Evolutionary conservation across 1,284 basidiomycete species (phyloP).

Genomic region (Tilletia indica): DNA sequence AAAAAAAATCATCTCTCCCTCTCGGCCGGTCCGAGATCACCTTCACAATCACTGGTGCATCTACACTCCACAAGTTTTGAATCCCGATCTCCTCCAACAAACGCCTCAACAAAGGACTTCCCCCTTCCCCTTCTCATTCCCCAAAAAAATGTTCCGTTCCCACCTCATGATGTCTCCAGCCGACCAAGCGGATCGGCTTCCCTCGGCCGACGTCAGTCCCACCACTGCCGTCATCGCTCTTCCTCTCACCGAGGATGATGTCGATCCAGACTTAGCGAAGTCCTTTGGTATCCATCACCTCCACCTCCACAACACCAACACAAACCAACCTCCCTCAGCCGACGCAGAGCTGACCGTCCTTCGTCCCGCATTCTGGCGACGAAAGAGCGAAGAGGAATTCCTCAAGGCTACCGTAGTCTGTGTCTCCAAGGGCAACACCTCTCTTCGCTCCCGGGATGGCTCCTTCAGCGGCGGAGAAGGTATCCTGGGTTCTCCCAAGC

Average conservation of each 20-base stretch:
- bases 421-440: not conserved
- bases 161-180: not conserved
- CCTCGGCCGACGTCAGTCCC: not conserved
- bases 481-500: not conserved
- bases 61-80: not conserved
- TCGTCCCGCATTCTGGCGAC: constrained; percentile 16
- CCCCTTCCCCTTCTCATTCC: no score
- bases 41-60: not conserved
- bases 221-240: not conserved
- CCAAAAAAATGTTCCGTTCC: not conserved
- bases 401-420: constrained; percentile 13
- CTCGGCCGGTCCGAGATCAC: constrained; percentile 8
- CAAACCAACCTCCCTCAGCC: not conserved
- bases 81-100: not conserved
- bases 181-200: not conserved
- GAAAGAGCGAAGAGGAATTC: constrained; percentile 15
- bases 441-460: not conserved
- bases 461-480: not conserved
- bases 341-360: not conserved
- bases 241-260: not conserved
- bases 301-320: not conserved
- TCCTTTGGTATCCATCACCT: not conserved
- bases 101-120: not conserved
- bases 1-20: not conserved
- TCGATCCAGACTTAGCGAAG: not conserved